Conservation (phyloP, 305 asterid species). For the Plantago lanceolata region DNA sequence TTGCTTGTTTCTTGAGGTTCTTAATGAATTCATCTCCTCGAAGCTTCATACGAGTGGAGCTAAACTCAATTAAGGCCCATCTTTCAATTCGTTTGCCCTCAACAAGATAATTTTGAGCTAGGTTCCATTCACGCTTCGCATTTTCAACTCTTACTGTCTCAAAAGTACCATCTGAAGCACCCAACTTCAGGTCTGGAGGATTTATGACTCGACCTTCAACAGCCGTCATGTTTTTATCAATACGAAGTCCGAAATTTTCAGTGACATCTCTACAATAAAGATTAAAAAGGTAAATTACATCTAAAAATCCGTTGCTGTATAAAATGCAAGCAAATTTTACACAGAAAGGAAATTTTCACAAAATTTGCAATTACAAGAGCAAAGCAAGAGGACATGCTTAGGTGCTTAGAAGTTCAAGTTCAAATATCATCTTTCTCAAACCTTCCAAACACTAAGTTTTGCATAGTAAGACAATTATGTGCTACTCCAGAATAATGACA, state of each 20-base stretch:
- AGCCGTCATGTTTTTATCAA: conserved; percentile 41
- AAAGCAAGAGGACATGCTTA: neutral
- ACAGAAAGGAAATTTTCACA: neutral
- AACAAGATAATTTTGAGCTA: conserved; percentile 41
- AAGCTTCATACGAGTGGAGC: conserved; percentile 20
- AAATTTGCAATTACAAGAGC: neutral
- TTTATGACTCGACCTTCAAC: conserved; percentile 50
- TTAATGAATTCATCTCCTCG: conserved; percentile 27
- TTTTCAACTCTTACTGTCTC: conserved; percentile 37
- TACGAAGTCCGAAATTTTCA: conserved; percentile 38
- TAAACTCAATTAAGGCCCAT: conserved; percentile 59
- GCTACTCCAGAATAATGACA: neutral
- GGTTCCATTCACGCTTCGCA: conserved; percentile 53
- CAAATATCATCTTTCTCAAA: neutral
- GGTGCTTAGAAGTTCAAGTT: conserved; percentile 5
- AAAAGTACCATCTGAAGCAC: conserved; percentile 28
- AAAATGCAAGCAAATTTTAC: neutral
- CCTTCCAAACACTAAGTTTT: no score
- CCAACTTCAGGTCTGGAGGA: conserved; percentile 51
- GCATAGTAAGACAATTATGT: neutral
- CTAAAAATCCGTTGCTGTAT: neutral
- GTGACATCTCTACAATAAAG: conserved; percentile 33
- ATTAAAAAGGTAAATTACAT: conserved; percentile 8
- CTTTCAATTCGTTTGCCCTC: conserved; percentile 43
- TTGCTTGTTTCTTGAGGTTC: conserved; percentile 32